These are phyloP conservation scores for Monosporascus cannonballus DNA, from an alignment of 2,329 filamentous ascomycete species.

Conservation along the genomic window DNA sequence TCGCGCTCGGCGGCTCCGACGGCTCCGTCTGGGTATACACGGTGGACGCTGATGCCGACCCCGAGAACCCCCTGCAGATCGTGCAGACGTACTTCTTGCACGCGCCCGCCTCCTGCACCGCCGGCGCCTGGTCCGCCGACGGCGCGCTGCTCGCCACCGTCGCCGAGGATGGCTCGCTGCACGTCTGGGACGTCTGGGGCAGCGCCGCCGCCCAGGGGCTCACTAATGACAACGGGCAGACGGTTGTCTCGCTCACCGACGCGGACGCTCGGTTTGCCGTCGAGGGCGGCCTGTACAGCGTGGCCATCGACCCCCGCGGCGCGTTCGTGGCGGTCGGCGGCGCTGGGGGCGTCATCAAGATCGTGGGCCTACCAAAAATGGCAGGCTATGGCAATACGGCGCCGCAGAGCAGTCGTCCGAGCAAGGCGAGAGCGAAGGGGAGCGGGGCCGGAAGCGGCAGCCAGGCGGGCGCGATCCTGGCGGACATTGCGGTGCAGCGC, in stretches of 20 bases:
- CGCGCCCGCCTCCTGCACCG: conserved; percentile 70
- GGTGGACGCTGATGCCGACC: conserved; percentile 58
- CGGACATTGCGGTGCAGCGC: conserved; percentile 71
- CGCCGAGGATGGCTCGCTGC: conserved; percentile 79
- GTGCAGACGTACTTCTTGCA: conserved; percentile 91
- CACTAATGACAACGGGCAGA: conserved; percentile 47
- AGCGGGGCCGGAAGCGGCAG: conserved; percentile 32
- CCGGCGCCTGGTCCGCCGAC: conserved; percentile 84
- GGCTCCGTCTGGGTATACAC: conserved; percentile 95
- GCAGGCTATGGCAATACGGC: conserved; percentile 19
- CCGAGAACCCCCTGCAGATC: conserved; percentile 62
- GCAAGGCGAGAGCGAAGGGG: conserved; percentile 31
- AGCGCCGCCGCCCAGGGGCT: conserved; percentile 57
- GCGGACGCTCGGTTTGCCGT: conserved; percentile 87
- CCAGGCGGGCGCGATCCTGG: conserved; percentile 60
- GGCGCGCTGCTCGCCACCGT: conserved; percentile 83
- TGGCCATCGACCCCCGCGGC: conserved; percentile 75
- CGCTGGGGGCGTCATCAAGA: conserved; percentile 76
- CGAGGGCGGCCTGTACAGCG: conserved; percentile 83
- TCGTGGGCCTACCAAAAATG: conserved; percentile 74
- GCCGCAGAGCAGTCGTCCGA: conserved; percentile 17
- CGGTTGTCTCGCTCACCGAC: conserved; percentile 70
- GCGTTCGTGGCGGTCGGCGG: conserved; percentile 81
- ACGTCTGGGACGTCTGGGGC: conserved; percentile 90
- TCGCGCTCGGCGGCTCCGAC: conserved; percentile 84